Percentiles rank a stretch among this genome's conserved stretches.
Conservation (phyloP, 768 basidiomycete species). For the Tricholomella constricta region DNA sequence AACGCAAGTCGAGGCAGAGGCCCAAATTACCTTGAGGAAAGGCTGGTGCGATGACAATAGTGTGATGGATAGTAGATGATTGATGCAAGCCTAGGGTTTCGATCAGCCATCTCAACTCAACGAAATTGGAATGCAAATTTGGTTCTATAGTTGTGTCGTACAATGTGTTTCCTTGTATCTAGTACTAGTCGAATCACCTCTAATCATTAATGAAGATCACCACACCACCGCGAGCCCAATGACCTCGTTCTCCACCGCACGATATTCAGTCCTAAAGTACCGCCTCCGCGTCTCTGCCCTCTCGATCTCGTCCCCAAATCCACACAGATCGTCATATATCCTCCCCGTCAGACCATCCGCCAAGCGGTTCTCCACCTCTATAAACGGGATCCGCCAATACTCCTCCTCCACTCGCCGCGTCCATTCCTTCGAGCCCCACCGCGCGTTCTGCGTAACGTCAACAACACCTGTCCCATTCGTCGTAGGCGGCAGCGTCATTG, state of each 20-base stretch:
- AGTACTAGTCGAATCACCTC: not conserved
- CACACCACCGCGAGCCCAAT: conserved; percentile 76
- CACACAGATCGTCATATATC: conserved; percentile 32
- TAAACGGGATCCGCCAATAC: conserved; percentile 63
- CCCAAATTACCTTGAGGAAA: too few species aligned
- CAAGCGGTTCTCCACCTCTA: conserved; percentile 16
- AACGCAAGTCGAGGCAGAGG: too few species aligned
- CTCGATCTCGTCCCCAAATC: conserved; percentile 33
- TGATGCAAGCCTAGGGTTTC: too few species aligned
- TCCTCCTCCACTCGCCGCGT: conserved; percentile 75
- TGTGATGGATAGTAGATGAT: too few species aligned
- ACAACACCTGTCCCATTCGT: conserved; percentile 1
- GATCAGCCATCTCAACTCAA: too few species aligned
- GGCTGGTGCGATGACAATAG: too few species aligned
- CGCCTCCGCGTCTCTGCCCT: conserved; percentile 45
- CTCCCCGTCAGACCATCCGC: conserved; percentile 38
- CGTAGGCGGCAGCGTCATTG: conserved; percentile 17
- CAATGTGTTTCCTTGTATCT: not conserved
- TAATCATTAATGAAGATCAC: conserved; percentile 37
- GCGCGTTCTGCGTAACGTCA: conserved; percentile 44
- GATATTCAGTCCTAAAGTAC: conserved; percentile 77
- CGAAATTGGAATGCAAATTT: too few species aligned
- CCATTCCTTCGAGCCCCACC: conserved; percentile 87
- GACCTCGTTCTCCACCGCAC: conserved; percentile 85
- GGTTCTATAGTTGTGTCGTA: not conserved